Evolutionary conservation across 768 basidiomycete species (phyloP).

Genomic region (Lactarius indigo): DNA sequence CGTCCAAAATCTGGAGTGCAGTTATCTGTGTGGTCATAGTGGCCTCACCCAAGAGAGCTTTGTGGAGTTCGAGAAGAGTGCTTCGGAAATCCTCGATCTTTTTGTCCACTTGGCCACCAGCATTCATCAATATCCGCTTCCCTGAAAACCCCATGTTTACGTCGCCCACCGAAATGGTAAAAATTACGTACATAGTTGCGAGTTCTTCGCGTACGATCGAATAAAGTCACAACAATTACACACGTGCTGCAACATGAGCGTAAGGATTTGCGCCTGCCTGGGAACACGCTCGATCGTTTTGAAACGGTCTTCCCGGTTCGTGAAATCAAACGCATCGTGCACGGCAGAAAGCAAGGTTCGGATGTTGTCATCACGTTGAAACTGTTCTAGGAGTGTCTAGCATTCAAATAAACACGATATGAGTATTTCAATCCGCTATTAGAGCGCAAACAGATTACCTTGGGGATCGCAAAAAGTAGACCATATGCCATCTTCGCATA

Average conservation of each 20-base stretch:
- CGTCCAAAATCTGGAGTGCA: not conserved
- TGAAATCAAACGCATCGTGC: not conserved
- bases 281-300: not conserved
- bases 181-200: not conserved
- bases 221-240: not conserved
- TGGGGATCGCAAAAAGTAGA: not conserved
- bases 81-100: not conserved
- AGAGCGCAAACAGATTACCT: not conserved
- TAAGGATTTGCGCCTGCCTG: not conserved
- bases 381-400: not conserved
- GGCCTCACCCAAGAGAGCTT: not conserved
- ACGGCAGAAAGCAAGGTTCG: not conserved
- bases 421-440: not conserved
- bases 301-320: not conserved
- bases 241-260: not conserved
- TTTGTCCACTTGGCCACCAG: not conserved
- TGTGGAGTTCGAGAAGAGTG: not conserved
- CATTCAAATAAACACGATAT: not conserved
- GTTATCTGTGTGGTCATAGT: not conserved
- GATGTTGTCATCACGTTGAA: not conserved
- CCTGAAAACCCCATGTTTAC: not conserved
- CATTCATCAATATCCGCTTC: not conserved
- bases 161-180: not conserved
- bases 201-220: not conserved
- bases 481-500: not conserved